Percentiles rank a stretch among this genome's conserved stretches.
phyloP scores from a whole-genome alignment of 2,329 filamentous ascomycete species.

The Beauveria medogensis region DNA sequence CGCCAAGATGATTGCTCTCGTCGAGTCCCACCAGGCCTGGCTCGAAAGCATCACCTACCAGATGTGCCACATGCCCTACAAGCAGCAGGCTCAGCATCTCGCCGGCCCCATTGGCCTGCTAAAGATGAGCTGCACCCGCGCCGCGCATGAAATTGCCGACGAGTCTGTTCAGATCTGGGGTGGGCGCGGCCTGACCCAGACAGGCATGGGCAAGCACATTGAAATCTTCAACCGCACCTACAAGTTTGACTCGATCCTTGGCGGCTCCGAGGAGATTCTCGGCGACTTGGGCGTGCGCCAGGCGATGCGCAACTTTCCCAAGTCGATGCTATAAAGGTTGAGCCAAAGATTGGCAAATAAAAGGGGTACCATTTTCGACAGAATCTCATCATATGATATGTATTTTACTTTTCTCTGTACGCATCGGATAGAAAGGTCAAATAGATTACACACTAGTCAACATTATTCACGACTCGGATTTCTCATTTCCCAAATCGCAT shows the following conservation, averaged over 20 bases:
- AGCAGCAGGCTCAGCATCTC: conserved; percentile 64
- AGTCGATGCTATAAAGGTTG: conserved; percentile 58
- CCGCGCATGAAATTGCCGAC: conserved; percentile 76
- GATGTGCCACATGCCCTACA: conserved; percentile 79
- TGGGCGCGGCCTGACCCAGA: conserved; percentile 69
- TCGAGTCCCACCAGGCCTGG: conserved; percentile 79
- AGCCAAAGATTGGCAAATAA: background rate
- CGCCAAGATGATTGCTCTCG: conserved; percentile 77
- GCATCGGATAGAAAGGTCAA: background rate
- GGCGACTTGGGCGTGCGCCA: conserved; percentile 76
- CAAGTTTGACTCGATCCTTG: conserved; percentile 72
- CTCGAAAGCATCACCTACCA: conserved; percentile 79
- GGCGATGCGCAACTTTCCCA: conserved; percentile 77
- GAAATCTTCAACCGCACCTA: conserved; percentile 81
- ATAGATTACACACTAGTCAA: background rate
- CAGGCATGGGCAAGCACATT: conserved; percentile 73
- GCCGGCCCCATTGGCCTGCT: conserved; percentile 76
- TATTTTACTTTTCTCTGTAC: background rate
- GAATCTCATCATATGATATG: background rate
- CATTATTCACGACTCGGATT: background rate
- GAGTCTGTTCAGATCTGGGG: conserved; percentile 82
- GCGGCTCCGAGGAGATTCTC: conserved; percentile 76
- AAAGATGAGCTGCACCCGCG: conserved; percentile 69
- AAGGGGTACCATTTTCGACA: too few relatives aligned
- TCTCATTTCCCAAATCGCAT: background rate